Evolutionary conservation across 2,329 filamentous ascomycete genomes (phyloP), one percentile per base, ranked within the genome.

Genomic region (Periconia sp.): DNA sequence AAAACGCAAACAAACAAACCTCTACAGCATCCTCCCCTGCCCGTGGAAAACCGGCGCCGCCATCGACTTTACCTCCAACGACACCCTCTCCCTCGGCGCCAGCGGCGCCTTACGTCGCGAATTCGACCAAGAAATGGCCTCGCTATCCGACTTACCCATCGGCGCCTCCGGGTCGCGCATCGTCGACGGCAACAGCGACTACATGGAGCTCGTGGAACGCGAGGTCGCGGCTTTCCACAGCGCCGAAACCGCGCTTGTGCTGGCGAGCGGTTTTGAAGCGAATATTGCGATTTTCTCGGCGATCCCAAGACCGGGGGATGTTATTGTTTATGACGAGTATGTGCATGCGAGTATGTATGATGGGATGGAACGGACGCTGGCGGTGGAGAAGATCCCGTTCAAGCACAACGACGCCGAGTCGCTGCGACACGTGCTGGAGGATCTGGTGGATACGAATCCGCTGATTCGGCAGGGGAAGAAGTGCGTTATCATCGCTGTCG

Each of bases 311-410:
- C 23, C 23, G 3, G 87, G 90, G 59, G 90, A 93, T 65, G 88
- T 87, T 65, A 78, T 88, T 37, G 84, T 93, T 14, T 90, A 92
- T 60, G 90, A 0, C 64, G 87, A 87, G 65, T 76, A 87, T 18
- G 84, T 92, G 15, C 90, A 93, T 61, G 90, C 90, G 0, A 91
- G 87, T 56, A 83, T 86, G 0, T 88, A 90, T 52, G 88, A 91
- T 62, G 90, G 90, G 0, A 89, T 92, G 85, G 79, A 80, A 15
- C 60, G 85, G n/a, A 85, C 83, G 9, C 79, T 86, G 1, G 85
- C 84, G 0, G 69, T 62, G 0, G 68, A 60, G 23, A 74, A 59
- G n/a, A 47, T 81, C 0, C 49, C 78, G 0, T 90, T 90, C 59
- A 60, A 66, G 13, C 87, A 90, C 62, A 87, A 85, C 55, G 73